phyloP scores from a whole-genome alignment of 78 protist species.

The Chrysochromulina tobinii region DNA sequence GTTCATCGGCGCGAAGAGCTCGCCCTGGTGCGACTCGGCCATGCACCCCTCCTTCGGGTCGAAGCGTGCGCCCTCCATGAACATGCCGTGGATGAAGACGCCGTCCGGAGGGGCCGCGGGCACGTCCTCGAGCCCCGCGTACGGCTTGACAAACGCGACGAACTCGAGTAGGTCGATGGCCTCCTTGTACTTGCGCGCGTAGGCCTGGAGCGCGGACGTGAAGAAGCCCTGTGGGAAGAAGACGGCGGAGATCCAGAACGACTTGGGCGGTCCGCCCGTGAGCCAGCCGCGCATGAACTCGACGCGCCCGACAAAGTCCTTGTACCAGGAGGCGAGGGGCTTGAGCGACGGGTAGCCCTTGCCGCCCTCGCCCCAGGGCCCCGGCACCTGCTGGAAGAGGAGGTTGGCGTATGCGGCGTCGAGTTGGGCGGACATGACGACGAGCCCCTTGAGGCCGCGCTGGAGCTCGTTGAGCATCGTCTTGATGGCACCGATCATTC shows the following conservation, averaged over 20 bases:
- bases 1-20: conserved; percentile 8
- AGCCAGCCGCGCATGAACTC: conserved; percentile 62
- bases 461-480: conserved; percentile 48
- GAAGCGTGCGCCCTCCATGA: conserved; percentile 57
- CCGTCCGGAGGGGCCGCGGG: conserved; percentile 51
- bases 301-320: conserved; percentile 58
- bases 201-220: conserved; percentile 64
- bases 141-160: conserved; percentile 39
- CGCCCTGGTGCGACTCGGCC: conserved; percentile 38
- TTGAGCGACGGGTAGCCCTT: conserved; percentile 65
- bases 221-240: conserved; percentile 71
- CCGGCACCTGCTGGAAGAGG: conserved; percentile 54
- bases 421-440: conserved; percentile 64
- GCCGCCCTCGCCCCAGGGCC: conserved; percentile 32
- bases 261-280: conserved; percentile 45
- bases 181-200: conserved; percentile 52
- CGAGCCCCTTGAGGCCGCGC: conserved; percentile 70
- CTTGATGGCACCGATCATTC: conserved; percentile 36
- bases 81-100: conserved; percentile 46
- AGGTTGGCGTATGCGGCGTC: conserved; percentile 35
- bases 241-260: conserved; percentile 67
- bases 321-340: conserved; percentile 65
- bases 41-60: neutral
- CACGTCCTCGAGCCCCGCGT: conserved; percentile 46
- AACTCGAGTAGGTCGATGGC: conserved; percentile 60